A percentile compares a stretch with the other conserved stretches of the same genome.
Conservation (phyloP, 129 eudicot species). For the Rutidosis leptorrhynchoides region DNA sequence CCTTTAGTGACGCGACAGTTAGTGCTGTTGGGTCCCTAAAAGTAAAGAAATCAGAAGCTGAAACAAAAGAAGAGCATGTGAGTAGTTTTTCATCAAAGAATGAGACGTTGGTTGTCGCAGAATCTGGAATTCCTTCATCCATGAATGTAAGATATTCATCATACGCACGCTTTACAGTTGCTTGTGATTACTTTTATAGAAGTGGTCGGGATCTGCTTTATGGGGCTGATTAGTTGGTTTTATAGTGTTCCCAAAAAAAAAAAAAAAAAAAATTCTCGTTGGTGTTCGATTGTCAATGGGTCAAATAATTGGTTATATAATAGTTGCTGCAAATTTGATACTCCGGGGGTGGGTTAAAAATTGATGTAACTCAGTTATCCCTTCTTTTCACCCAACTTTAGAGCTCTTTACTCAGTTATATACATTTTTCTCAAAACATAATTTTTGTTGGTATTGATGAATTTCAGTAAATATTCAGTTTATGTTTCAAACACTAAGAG, state of each 20-base stretch:
- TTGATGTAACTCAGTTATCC: background rate
- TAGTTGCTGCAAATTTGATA: background rate
- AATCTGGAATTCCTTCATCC: slow-evolving; percentile 42
- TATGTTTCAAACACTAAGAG: background rate
- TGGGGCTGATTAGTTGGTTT: background rate
- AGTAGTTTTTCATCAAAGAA: slow-evolving; percentile 60
- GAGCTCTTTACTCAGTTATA: background rate
- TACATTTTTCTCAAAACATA: too few species aligned
- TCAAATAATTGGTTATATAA: too few species aligned
- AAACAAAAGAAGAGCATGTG: slow-evolving; percentile 77
- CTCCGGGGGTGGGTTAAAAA: background rate
- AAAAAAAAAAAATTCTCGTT: too few species aligned
- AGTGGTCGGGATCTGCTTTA: background rate
- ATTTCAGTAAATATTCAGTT: background rate
- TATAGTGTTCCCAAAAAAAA: background rate
- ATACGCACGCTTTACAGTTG: background rate
- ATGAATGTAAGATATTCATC: slow-evolving; percentile 47
- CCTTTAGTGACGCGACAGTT: slow-evolving; percentile 59
- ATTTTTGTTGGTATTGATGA: background rate
- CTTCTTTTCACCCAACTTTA: background rate
- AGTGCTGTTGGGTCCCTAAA: slow-evolving; percentile 73
- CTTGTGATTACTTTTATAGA: background rate
- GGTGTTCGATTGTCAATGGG: background rate
- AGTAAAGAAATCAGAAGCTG: slow-evolving; percentile 77
- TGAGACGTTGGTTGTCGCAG: slow-evolving; percentile 49